Evolutionary conservation across 805 yeast species (phyloP).

Genomic region (Metschnikowia similis): DNA sequence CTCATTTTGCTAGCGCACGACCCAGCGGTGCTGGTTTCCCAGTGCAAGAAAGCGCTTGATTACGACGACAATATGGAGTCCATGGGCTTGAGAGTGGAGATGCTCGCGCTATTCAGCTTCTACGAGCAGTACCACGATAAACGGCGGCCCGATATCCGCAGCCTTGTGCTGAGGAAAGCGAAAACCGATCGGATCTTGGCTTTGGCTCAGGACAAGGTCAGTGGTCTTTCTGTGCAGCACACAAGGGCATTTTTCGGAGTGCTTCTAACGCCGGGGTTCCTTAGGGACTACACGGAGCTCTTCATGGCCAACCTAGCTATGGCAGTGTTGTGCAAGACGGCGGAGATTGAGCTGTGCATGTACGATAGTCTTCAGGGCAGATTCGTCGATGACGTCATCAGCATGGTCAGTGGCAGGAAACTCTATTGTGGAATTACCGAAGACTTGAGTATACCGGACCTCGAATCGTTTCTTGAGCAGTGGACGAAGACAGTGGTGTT

Average conservation of each 20-base stretch:
- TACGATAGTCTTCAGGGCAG: neutral
- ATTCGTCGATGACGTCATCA: neutral
- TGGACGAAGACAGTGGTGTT: constrained; percentile 26
- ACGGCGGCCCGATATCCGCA: neutral
- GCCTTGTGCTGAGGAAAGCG: neutral
- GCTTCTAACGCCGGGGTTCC: neutral
- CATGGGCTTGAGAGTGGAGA: constrained; percentile 21
- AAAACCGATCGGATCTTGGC: neutral
- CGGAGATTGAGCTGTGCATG: neutral
- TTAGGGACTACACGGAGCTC: neutral
- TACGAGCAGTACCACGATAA: neutral
- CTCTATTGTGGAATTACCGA: constrained; percentile 8
- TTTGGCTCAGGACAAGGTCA: neutral
- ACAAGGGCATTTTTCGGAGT: constrained; percentile 1
- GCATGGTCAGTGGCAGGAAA: constrained; percentile 1
- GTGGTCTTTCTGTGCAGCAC: constrained; percentile 2
- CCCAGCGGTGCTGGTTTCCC: constrained; percentile 10
- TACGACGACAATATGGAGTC: constrained; percentile 26
- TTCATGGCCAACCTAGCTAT: neutral
- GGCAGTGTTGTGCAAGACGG: neutral
- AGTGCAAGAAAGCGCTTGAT: constrained; percentile 6
- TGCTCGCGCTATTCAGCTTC: constrained; percentile 3
- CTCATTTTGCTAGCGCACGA: constrained; percentile 21
- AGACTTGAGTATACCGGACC: constrained; percentile 4
- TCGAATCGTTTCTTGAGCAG: constrained; percentile 18